Base-by-base conservation (phyloP, 225 moss, liverwort and hornwort genomes). In the Pleurozium schreberi region DNA sequence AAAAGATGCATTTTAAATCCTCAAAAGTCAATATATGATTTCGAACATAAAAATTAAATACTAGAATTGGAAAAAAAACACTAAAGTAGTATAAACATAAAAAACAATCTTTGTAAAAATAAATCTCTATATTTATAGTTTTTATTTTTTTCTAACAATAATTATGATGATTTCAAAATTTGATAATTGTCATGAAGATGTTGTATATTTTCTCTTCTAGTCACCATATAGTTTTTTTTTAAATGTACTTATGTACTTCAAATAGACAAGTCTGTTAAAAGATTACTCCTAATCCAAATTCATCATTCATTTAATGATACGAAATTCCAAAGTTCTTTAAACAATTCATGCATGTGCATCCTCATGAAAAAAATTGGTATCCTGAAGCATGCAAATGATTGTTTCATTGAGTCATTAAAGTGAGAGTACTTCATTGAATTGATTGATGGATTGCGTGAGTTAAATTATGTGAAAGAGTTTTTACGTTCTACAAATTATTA, bases 201-300 rank as follows among this genome's bases (percentile, higher is more conserved):
- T 68, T 38, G 4, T n/a, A 12, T 22, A n/a, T n/a, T 68, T 68
- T 68, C 3, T n/a, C 11, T 12, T 22, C 33, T 33, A 30, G 11
- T 62, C 6, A 28, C 1, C 12, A 28, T 30, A 64, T 8, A 64
- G 8, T 31, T 63, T 8, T 63, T 63, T 31, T 16, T 63, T 62
- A 3, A 30, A 30, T 31, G 16, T 63, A 31, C 8, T 33, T 34
- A 64, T 69, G 3, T 25, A 69, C 25, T 3, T 14, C 0, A 25
- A 0, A 14, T 68, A 69, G 12, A 12, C 3, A 1, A 1, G 14
- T 25, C 2, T 40, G 13, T 69, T 40, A 40, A 40, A n/a, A n/a
- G 12, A 1, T 68, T 40, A 13, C 7, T 68, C 13, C 8, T 68
- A 40, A 2, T 0, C 3, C 20, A 38, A n/a, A 68, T 23, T n/a